A percentile compares a stretch with the other conserved stretches of the same genome.
Evolutionary conservation across 257 asterid genomes (phyloP).

Genomic region (Penstemon eatonii): DNA sequence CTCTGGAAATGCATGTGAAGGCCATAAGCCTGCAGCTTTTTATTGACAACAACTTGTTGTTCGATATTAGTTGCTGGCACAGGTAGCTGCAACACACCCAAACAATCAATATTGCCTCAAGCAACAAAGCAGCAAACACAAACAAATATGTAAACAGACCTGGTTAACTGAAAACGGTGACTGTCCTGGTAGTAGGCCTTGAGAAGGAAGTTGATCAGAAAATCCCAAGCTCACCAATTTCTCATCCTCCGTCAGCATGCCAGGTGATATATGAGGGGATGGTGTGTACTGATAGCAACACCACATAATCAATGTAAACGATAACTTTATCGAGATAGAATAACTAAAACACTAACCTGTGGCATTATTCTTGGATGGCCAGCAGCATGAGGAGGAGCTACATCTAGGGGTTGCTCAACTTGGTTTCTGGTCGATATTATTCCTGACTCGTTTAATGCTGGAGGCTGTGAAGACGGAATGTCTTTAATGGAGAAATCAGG

Average conservation of each 20-base stretch:
- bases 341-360: conserved; percentile 51
- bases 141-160: conserved; percentile 40
- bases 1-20: conserved; percentile 86
- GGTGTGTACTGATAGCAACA: conserved; percentile 56
- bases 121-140: conserved; percentile 14
- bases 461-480: conserved; percentile 68
- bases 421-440: conserved; percentile 62
- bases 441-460: conserved; percentile 65
- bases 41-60: conserved; percentile 83
- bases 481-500: conserved; percentile 98
- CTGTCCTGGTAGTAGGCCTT: conserved; percentile 67
- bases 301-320: conserved; percentile 27
- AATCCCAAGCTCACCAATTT: conserved; percentile 70
- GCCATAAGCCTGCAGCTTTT: conserved; percentile 68
- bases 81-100: conserved; percentile 55
- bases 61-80: conserved; percentile 75
- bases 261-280: conserved; percentile 69
- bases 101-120: conserved; percentile 21
- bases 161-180: conserved; percentile 71
- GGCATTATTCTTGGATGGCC: conserved; percentile 67
- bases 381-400: conserved; percentile 57
- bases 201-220: conserved; percentile 86
- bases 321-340: conserved; percentile 15
- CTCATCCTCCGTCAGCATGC: conserved; percentile 71
- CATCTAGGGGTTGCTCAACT: conserved; percentile 74